Percentiles rank a stretch among this genome's conserved stretches.
These are phyloP conservation scores for Phialophora macrospora DNA, from an alignment of 2,329 filamentous ascomycete species.

Conservation along the genomic window DNA sequence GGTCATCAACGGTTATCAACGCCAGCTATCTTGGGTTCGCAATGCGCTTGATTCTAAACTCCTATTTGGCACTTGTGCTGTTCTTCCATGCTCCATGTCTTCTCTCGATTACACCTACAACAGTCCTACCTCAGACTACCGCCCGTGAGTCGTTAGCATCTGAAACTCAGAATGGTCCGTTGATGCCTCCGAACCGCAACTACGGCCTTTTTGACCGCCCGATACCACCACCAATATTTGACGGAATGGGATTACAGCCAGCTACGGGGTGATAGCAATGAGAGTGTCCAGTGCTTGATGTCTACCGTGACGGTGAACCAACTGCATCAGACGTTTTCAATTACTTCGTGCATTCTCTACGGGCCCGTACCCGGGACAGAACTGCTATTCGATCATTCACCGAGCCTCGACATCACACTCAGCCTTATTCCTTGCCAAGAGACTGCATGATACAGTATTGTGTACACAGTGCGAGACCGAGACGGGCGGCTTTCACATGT, in stretches of 20 bases:
- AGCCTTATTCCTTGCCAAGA: neutral
- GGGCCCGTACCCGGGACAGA: neutral
- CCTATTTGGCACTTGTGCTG: neutral
- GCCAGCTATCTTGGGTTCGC: neutral
- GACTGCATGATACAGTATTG: too few relatives aligned
- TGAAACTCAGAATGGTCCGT: constrained; percentile 11
- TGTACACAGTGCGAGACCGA: too few relatives aligned
- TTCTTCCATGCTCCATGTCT: neutral
- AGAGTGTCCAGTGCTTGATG: neutral
- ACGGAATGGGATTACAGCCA: neutral
- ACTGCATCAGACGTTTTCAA: neutral
- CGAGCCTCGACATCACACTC: neutral
- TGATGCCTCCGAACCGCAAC: constrained; percentile 25
- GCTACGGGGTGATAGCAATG: neutral
- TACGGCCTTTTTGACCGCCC: constrained; percentile 29
- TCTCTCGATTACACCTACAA: neutral
- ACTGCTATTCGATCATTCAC: neutral
- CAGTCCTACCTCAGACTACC: neutral
- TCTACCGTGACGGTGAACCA: neutral
- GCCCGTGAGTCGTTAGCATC: neutral
- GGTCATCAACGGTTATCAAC: neutral
- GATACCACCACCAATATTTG: constrained; percentile 7
- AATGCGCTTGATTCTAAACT: neutral
- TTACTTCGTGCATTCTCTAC: neutral
- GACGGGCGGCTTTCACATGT: constrained; percentile 23